Percentiles rank a stretch among this genome's conserved stretches.
Evolutionary conservation across 202 grass and related monocot species (phyloP).

Genomic region (Tripidium arundinaceum): DNA sequence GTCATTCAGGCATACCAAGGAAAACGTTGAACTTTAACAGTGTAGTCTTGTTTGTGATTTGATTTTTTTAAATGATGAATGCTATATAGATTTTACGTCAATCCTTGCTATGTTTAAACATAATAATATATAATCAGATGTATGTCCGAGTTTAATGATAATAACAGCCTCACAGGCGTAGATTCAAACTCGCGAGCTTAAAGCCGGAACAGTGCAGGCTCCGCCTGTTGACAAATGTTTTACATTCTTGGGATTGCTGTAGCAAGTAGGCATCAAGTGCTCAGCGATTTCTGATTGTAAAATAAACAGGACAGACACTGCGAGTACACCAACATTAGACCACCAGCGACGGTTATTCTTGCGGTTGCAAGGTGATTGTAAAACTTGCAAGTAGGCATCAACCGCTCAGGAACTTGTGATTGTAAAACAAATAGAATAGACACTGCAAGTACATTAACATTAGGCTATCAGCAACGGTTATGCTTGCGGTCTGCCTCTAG

Average conservation of each 20-base stretch:
- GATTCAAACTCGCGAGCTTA: not conserved
- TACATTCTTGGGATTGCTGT: not conserved
- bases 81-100: constrained; percentile 4
- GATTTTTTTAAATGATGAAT: not conserved
- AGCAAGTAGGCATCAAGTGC: not conserved
- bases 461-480: not conserved
- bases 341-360: not conserved
- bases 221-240: not conserved
- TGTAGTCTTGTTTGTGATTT: too few species aligned
- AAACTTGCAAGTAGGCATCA: not conserved
- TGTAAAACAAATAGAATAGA: not conserved
- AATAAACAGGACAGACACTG: not conserved
- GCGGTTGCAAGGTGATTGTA: too few species aligned
- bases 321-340: not conserved
- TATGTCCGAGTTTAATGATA: not conserved
- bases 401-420: not conserved
- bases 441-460: not conserved
- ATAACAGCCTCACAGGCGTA: not conserved
- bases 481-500: not conserved
- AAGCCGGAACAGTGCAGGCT: not conserved
- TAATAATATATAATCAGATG: not conserved
- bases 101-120: not conserved
- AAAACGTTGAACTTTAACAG: not conserved
- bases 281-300: too few species aligned
- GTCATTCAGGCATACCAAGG: not conserved